Conservation (phyloP, 2,329 filamentous ascomycete genomes). For the Colletotrichum phormii region DNA sequence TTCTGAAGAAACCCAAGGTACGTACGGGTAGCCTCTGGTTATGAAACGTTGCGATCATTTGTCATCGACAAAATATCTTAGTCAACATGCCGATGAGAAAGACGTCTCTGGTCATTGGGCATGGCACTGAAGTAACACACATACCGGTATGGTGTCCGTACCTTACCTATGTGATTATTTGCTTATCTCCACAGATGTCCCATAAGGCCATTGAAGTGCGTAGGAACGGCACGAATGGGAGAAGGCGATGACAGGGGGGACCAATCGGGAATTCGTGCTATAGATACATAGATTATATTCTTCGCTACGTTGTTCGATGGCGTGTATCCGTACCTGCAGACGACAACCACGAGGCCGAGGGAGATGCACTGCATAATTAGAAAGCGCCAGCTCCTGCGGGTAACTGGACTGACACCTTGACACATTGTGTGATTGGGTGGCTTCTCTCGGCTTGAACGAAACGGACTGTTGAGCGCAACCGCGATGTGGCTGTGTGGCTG, state of each 20-base stretch:
- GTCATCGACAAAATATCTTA: background rate
- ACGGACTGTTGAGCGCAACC: background rate
- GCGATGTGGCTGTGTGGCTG: slow-evolving; percentile 3
- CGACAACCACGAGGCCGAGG: slow-evolving; percentile 8
- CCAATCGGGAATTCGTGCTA: slow-evolving; percentile 1
- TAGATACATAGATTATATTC: background rate
- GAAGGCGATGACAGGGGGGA: background rate
- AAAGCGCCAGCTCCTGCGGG: background rate
- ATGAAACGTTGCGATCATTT: background rate
- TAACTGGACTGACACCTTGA: too few species aligned
- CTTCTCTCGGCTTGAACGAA: slow-evolving; percentile 26
- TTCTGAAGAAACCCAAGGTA: too few species aligned
- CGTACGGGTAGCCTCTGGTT: background rate
- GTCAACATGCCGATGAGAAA: background rate
- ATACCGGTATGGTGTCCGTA: background rate
- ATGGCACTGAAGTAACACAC: too few species aligned
- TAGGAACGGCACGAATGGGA: background rate
- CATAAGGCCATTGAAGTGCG: background rate
- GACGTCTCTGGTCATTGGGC: background rate
- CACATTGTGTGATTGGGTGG: background rate
- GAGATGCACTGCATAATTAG: slow-evolving; percentile 17
- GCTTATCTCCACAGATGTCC: background rate
- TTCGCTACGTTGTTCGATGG: background rate
- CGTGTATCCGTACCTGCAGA: slow-evolving; percentile 4
- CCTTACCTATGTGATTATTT: background rate